Conservation (phyloP, 345 rosid genomes). For the Conringia planisiliqua region DNA sequence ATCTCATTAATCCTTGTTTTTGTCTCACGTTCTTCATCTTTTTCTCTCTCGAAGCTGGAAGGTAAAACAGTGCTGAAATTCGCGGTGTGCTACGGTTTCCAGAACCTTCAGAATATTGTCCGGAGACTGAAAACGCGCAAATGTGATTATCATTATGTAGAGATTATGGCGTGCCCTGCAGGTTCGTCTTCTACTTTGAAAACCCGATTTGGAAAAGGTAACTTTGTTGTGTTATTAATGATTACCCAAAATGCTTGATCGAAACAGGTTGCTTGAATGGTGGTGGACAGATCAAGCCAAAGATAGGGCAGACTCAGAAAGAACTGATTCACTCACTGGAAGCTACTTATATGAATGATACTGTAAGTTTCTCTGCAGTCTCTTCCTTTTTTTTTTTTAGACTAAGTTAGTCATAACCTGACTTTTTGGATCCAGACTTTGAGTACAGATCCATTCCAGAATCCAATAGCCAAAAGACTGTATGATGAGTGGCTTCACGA, state of each 20-base stretch:
- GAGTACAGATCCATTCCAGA: conserved; percentile 66
- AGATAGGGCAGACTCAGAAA: conserved; percentile 69
- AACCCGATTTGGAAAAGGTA: background rate
- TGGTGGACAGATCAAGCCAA: conserved; percentile 95
- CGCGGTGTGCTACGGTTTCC: conserved; percentile 90
- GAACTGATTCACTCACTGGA: conserved; percentile 66
- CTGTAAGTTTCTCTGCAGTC: conserved; percentile 42
- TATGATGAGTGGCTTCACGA: conserved; percentile 84
- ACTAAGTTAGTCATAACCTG: background rate
- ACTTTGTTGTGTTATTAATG: background rate
- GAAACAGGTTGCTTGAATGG: conserved; percentile 83
- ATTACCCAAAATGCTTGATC: background rate
- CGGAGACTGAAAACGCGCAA: conserved; percentile 66
- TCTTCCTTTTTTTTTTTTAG: background rate
- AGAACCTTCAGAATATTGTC: conserved; percentile 85
- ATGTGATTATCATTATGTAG: conserved; percentile 91
- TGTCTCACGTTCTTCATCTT: conserved; percentile 17
- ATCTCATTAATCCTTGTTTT: background rate
- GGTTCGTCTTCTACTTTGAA: conserved; percentile 40
- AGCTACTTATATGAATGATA: conserved; percentile 60
- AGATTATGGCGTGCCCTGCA: conserved; percentile 99
- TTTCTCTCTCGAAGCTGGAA: conserved; percentile 51
- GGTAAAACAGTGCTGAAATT: conserved; percentile 71
- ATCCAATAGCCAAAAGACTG: conserved; percentile 58
- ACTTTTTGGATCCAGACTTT: conserved; percentile 42